Base-by-base conservation (phyloP, 495 filamentous ascomycete genomes). In the Halenospora varia region DNA sequence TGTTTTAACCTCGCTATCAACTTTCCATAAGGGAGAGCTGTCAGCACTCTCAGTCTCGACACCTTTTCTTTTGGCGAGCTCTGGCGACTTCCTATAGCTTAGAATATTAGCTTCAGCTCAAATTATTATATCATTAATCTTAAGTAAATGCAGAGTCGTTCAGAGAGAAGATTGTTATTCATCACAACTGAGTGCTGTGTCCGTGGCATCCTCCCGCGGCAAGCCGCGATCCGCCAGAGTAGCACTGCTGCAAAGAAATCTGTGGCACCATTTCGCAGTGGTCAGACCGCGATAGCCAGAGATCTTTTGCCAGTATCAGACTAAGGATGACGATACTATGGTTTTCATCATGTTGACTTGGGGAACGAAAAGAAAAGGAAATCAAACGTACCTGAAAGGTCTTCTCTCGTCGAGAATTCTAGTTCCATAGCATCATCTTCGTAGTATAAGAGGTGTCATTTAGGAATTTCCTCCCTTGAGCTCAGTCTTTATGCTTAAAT, bases 301-400 rank as follows among this genome's bases (percentile, higher is more conserved):
- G 51, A 47, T 50, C 48, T 53, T 62, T 59, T 53, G 56, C 10
- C 63, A 55, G 62, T 70, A 64, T 85, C 74, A 73, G 81, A 68
- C 81, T 85, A 85, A 84, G 81, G 82, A 85, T 85, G 81, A 84
- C 81, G 79, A 82, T 84, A 83, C 78, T 64, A 70, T 72, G 69
- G 71, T 71, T 82, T 77, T 83, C 81, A 82, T 84, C 82, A 82
- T 77, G 61, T 58, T 23, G 55, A 18, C 53, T 51, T 3, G 20
- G 25, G 25, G 18, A 10, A 22, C 22, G 18, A 10, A 47, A 20
- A 18, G 15, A 40, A 48, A 44, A 35, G 17, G 42, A 49, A 40
- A n/a, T 17, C 35, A 26, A 10, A 17, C 13, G 24, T 53, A 50
- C 63, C 53, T 57, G 52, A 51, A 23, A n/a, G 17, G 18, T 3